Evolutionary conservation across 2,329 filamentous ascomycete species (phyloP).

Genomic region (Fusarium nygamai): DNA sequence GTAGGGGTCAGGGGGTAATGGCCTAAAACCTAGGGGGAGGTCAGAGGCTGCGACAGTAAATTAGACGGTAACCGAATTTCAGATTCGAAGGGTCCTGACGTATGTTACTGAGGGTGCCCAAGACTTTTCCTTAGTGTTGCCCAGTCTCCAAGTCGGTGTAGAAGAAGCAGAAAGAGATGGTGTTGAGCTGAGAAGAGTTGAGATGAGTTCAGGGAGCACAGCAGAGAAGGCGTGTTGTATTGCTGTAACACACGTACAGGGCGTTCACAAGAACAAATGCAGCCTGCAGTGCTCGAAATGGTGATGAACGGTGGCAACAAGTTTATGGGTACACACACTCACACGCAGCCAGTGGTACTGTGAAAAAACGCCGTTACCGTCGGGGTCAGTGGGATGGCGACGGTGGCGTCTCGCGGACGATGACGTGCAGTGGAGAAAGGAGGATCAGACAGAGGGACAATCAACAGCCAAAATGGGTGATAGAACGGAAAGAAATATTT

Average conservation of each 20-base stretch:
- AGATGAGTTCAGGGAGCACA: neutral
- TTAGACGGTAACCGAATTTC: constrained; percentile 22
- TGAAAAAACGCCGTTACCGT: constrained; percentile 27
- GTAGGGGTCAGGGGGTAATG: constrained; percentile 22
- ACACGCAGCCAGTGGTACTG: neutral
- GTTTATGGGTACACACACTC: neutral
- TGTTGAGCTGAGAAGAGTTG: neutral
- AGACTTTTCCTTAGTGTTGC: neutral
- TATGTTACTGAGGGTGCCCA: neutral
- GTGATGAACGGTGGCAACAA: constrained; percentile 28
- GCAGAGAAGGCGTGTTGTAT: neutral
- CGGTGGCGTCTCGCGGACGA: constrained; percentile 38
- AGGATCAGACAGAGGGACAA: neutral
- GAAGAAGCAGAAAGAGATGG: neutral
- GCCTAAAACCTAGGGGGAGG: constrained; percentile 9
- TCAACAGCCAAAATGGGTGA: neutral
- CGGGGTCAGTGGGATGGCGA: constrained; percentile 29
- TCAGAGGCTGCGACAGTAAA: constrained; percentile 1
- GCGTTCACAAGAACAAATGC: constrained; percentile 2
- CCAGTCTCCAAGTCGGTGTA: neutral
- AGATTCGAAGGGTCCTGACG: constrained; percentile 14
- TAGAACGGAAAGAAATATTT: neutral
- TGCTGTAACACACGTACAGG: constrained; percentile 13
- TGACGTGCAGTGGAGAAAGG: constrained; percentile 36
- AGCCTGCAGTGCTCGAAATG: constrained; percentile 4